Evolutionary conservation across 2,329 filamentous ascomycete genomes (phyloP), one percentile per base, ranked within the genome.

Genomic region (Cladosporium sp.): DNA sequence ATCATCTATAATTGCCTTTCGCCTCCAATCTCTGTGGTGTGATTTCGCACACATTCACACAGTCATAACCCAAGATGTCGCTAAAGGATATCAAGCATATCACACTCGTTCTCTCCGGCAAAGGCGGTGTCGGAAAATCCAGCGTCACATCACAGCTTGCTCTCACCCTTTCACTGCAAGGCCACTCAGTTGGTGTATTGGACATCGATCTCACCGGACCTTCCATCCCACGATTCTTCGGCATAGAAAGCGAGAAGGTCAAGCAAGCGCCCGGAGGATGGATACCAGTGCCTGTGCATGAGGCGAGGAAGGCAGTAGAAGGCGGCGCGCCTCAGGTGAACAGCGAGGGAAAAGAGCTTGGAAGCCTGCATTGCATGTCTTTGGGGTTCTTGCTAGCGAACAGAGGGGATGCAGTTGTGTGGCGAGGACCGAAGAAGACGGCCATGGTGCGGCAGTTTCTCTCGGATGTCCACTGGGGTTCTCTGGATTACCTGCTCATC

Each of bases 391-490:
- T 99, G 6, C 79, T 99, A 5, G 84, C 85, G 3, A 82, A 84
- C 54, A 78, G 92, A 60, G 88, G 88, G 55, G 90, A 96, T 61
- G 92, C 93, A 0, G 91, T 99, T 0, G 93, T 99, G 32, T 99
- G 93, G 93, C 83, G 93, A 47, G 93, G 93, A 0, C 93, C 93
- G 2, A 99, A 99, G 73, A 99, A 99, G 74, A 99, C 93, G 4
- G 93, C 93, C 44, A 99, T 99, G 93, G 89, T 99, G 52, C 84
- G 91, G 36, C 93, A 99, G 68, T 99, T 99, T 66, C 76, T 99
- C 22, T 86, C 88, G 1, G 91, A 96, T 64, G 91, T 96, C 4
- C 78, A 89, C 24, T 97, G 93, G 93, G 80, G 82, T 48, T 80
- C 85, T 19, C 82, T 89, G n/a, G 92, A 97, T 67, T 97, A 89